A percentile compares a stretch with the other conserved stretches of the same genome.
Conservation (phyloP, 441 rosid genomes). For the Euphorbia corollata region DNA sequence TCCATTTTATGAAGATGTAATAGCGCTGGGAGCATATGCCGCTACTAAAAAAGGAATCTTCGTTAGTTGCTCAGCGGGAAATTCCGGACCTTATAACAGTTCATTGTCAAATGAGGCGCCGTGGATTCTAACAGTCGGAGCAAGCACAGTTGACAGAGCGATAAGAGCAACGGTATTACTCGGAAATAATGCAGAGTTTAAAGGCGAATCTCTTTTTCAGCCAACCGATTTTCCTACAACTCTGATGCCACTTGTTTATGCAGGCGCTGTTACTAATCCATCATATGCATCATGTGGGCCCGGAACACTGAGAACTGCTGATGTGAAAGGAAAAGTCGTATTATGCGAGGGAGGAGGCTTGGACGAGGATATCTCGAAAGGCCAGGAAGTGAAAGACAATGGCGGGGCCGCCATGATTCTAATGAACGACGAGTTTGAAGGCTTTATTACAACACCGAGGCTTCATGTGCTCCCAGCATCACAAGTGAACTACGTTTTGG, state of each 20-base stretch:
- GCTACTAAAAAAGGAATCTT: slow-evolving; percentile 34
- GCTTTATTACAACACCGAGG: slow-evolving; percentile 12
- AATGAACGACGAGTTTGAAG: slow-evolving; percentile 16
- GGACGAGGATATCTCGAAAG: slow-evolving; percentile 13
- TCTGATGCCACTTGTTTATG: slow-evolving; percentile 34
- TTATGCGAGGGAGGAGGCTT: slow-evolving; percentile 32
- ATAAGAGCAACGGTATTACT: slow-evolving; percentile 29
- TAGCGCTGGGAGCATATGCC: slow-evolving; percentile 40
- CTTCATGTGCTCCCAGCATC: slow-evolving; percentile 33
- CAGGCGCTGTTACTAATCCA: slow-evolving; percentile 27
- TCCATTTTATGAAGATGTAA: slow-evolving; percentile 27
- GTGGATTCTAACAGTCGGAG: slow-evolving; percentile 61
- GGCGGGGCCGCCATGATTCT: slow-evolving; percentile 36
- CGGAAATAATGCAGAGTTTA: slow-evolving; percentile 29
- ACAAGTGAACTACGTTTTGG: slow-evolving; percentile 18
- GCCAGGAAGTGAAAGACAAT: slow-evolving; percentile 29
- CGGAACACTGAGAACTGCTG: slow-evolving; percentile 28
- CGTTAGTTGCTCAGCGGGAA: slow-evolving; percentile 47
- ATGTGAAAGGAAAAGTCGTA: slow-evolving; percentile 42
- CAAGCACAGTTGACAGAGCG: slow-evolving; percentile 46
- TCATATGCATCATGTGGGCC: slow-evolving; percentile 22
- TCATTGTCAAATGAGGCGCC: slow-evolving; percentile 54
- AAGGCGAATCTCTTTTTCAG: slow-evolving; percentile 43
- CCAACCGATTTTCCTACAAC: slow-evolving; percentile 28
- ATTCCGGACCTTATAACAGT: slow-evolving; percentile 24